Conservation (phyloP, 129 eudicot species). For the Deinandra increscens region DNA sequence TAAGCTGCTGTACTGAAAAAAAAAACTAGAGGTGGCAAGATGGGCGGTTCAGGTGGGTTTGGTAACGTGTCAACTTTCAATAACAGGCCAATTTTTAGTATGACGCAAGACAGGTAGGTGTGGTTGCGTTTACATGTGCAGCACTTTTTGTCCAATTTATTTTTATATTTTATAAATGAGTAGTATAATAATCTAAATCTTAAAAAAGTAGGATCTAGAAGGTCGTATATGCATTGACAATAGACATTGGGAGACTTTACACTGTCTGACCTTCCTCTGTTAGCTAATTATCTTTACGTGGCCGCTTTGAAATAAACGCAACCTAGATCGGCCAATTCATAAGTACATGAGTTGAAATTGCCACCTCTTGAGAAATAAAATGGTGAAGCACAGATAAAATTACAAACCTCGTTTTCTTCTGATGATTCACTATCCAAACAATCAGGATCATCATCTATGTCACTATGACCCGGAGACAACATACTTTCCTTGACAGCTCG, state of each 20-base stretch:
- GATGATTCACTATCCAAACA: conserved; percentile 41
- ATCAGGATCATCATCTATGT: conserved; percentile 47
- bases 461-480: conserved; percentile 27
- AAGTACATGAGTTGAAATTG: neutral
- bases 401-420: conserved; percentile 59
- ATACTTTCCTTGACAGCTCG: conserved; percentile 28
- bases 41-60: neutral
- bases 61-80: neutral
- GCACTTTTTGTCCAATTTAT: neutral
- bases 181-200: neutral
- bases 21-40: neutral
- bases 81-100: neutral
- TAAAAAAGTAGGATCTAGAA: no score
- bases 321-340: neutral
- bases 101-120: neutral
- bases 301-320: neutral
- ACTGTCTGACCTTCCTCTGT: neutral
- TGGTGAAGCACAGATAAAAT: conserved; percentile 16
- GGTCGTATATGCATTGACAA: no score
- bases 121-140: neutral
- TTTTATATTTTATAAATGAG: neutral
- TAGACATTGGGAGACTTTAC: no score
- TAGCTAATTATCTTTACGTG: neutral
- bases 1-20: neutral
- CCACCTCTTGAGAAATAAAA: conserved; percentile 1